A percentile compares a stretch with the other conserved stretches of the same genome.
phyloP scores from a whole-genome alignment of 2,329 filamentous ascomycete genomes.

The Xylaria sp. region DNA sequence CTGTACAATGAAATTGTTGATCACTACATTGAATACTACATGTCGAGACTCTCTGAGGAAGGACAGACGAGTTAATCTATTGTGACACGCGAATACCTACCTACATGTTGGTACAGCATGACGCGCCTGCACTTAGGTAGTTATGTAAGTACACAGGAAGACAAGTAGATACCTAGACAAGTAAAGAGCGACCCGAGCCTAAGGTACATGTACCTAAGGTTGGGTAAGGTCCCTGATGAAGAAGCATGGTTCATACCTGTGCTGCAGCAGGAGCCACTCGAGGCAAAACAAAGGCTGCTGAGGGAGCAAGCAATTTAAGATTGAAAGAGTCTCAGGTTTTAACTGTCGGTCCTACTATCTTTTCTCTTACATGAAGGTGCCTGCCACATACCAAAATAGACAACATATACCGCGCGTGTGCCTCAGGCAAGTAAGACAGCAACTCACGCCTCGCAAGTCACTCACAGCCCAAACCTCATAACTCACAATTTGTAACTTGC shows the following conservation, averaged over 20 bases:
- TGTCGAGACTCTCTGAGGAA: neutral
- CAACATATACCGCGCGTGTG: neutral
- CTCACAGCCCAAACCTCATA: neutral
- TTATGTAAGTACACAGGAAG: neutral
- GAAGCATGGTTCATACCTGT: too few species aligned
- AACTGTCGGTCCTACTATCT: neutral
- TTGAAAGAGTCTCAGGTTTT: neutral
- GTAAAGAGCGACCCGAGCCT: too few species aligned
- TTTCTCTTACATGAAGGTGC: neutral
- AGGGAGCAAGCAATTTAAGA: neutral
- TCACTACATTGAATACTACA: too few species aligned
- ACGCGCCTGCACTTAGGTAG: neutral
- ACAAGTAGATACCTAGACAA: too few species aligned
- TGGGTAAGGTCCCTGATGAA: neutral
- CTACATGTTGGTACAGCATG: neutral
- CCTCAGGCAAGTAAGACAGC: neutral
- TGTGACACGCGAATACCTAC: neutral
- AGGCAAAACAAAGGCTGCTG: constrained; percentile 1
- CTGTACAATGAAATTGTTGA: neutral
- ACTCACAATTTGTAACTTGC: neutral
- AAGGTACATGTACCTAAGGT: too few species aligned
- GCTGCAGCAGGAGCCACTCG: neutral
- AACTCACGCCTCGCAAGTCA: neutral
- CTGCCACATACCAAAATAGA: neutral
- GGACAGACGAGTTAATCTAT: neutral